A percentile compares a stretch with the other conserved stretches of the same genome.
phyloP scores from a whole-genome alignment of 106 monocot genomes.

The Apostasia shenzhenica region DNA sequence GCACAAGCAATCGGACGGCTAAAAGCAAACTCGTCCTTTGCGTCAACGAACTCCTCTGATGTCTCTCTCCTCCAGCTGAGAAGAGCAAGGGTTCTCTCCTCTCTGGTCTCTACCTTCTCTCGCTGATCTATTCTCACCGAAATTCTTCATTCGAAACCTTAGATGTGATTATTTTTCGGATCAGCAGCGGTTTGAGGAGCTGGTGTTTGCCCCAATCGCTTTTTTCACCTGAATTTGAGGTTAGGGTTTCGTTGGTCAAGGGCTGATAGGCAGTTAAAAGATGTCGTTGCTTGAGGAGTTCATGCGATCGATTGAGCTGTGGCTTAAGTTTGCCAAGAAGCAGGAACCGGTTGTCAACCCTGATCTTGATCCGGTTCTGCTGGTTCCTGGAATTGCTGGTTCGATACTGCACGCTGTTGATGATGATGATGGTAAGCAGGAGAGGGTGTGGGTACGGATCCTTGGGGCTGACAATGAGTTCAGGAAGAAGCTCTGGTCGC shows the following conservation, averaged over 20 bases:
- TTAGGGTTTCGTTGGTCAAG: neutral
- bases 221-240: no score
- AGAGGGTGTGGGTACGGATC: slow-evolving; percentile 32
- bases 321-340: slow-evolving; percentile 39
- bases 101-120: no score
- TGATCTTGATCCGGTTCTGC: slow-evolving; percentile 55
- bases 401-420: slow-evolving; percentile 50
- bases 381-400: slow-evolving; percentile 70
- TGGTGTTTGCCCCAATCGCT: no score
- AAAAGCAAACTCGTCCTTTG: no score
- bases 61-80: no score
- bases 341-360: slow-evolving; percentile 24
- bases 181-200: no score
- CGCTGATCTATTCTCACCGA: no score
- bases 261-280: neutral
- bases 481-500: slow-evolving; percentile 49
- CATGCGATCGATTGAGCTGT: slow-evolving; percentile 44
- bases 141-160: no score
- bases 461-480: slow-evolving; percentile 19
- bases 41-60: no score
- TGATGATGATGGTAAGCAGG: slow-evolving; percentile 34
- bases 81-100: no score
- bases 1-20: no score
- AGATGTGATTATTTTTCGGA: no score
- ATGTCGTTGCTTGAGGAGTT: slow-evolving; percentile 53